Evolutionary conservation across 768 basidiomycete species (phyloP).

Genomic region (Lentinula boryana): DNA sequence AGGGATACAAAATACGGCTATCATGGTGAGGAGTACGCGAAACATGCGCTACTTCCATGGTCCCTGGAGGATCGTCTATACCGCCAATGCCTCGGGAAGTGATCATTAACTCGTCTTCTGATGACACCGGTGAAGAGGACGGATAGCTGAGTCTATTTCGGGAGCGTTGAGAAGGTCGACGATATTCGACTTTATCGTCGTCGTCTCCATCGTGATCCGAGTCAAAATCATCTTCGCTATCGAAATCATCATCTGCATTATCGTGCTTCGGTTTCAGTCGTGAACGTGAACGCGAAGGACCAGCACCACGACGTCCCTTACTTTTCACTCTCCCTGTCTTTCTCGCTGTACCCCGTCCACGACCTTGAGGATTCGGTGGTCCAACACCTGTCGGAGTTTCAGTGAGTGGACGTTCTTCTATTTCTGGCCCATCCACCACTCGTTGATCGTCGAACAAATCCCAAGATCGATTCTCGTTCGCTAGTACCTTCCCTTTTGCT

Average conservation of each 20-base stretch:
- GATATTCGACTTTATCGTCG: background rate
- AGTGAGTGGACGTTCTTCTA: background rate
- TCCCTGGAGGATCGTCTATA: background rate
- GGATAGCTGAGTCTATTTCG: background rate
- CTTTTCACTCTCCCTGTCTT: background rate
- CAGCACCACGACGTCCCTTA: background rate
- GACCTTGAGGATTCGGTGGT: background rate
- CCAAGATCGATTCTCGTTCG: background rate
- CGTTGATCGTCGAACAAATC: background rate
- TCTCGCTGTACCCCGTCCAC: background rate
- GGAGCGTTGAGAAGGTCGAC: background rate
- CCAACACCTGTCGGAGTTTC: background rate
- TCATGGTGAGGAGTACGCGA: background rate
- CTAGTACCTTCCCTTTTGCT: background rate
- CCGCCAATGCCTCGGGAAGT: background rate
- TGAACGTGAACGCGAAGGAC: background rate
- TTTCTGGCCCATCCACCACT: background rate
- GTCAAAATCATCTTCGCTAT: background rate
- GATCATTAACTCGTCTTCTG: conserved; percentile 1
- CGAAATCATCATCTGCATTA: background rate
- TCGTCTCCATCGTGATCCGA: background rate
- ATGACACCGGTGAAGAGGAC: background rate
- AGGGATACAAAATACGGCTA: background rate
- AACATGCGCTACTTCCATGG: background rate
- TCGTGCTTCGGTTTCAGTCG: background rate